Conservation (phyloP, 352 stramenopile species). For the Globisporangium nagaii region DNA sequence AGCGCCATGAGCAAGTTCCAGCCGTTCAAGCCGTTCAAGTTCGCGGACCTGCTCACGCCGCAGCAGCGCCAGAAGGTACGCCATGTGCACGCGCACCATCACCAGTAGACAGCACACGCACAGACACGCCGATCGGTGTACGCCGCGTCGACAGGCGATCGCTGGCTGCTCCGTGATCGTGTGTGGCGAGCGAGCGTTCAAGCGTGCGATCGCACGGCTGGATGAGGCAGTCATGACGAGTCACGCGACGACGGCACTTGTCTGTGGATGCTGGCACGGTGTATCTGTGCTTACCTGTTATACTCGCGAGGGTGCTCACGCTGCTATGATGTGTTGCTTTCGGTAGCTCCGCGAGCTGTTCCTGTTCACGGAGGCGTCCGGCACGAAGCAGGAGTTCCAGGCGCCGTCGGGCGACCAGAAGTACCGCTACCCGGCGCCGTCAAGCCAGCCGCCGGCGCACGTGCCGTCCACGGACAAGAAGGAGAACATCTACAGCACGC, state of each 20-base stretch:
- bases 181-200: too few species aligned
- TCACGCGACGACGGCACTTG: too few species aligned
- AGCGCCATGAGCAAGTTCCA: conserved; percentile 73
- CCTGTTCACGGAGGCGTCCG: conserved; percentile 76
- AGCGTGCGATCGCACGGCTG: too few species aligned
- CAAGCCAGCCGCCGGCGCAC: conserved; percentile 60
- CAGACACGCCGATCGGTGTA: neutral
- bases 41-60: conserved; percentile 61
- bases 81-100: neutral
- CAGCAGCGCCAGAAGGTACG: conserved; percentile 64
- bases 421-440: conserved; percentile 76
- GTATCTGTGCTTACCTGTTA: neutral
- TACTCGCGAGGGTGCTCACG: too few species aligned
- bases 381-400: conserved; percentile 66
- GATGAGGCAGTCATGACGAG: too few species aligned
- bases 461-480: conserved; percentile 70
- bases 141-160: neutral
- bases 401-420: conserved; percentile 52
- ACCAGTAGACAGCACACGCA: neutral
- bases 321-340: too few species aligned
- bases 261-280: conserved; percentile 1
- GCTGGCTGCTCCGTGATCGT: neutral
- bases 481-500: conserved; percentile 80
- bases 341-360: conserved; percentile 73
- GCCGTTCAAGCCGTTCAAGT: conserved; percentile 80